phyloP scores from a whole-genome alignment of 179 eudicot species.

The Drosera spatulata region DNA sequence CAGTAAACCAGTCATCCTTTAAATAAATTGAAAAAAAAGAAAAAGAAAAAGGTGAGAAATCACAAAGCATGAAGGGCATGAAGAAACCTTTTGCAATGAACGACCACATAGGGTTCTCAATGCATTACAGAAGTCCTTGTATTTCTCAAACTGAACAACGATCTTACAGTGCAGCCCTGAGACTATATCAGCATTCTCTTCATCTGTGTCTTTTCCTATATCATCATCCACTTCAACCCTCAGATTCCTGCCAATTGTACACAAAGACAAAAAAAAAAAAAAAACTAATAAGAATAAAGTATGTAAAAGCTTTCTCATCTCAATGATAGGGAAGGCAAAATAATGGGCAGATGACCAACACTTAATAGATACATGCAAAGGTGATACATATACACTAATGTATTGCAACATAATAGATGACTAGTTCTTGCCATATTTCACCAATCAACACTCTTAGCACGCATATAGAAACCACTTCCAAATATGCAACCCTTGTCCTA shows the following conservation, averaged over 20 bases:
- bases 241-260: slow-evolving; percentile 44
- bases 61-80: not conserved
- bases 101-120: slow-evolving; percentile 61
- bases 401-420: no score
- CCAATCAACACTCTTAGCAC: no score
- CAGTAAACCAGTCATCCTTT: no score
- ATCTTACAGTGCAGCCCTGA: slow-evolving; percentile 78
- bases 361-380: no score
- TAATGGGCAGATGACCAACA: no score
- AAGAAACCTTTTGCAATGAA: slow-evolving; percentile 61
- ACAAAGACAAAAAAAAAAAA: slow-evolving; percentile 14
- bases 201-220: slow-evolving; percentile 39
- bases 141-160: slow-evolving; percentile 58
- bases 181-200: slow-evolving; percentile 40
- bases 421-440: no score
- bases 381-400: no score
- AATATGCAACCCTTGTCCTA: no score
- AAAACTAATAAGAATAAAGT: not conserved
- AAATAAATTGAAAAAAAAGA: not conserved
- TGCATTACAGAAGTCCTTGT: slow-evolving; percentile 54
- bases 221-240: slow-evolving; percentile 78
- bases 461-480: no score
- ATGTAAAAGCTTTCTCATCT: no score
- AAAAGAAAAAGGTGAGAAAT: slow-evolving; percentile 2
- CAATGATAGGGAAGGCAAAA: no score